Conservation (phyloP, 75 land plant species). For the Gnetum montanum region DNA sequence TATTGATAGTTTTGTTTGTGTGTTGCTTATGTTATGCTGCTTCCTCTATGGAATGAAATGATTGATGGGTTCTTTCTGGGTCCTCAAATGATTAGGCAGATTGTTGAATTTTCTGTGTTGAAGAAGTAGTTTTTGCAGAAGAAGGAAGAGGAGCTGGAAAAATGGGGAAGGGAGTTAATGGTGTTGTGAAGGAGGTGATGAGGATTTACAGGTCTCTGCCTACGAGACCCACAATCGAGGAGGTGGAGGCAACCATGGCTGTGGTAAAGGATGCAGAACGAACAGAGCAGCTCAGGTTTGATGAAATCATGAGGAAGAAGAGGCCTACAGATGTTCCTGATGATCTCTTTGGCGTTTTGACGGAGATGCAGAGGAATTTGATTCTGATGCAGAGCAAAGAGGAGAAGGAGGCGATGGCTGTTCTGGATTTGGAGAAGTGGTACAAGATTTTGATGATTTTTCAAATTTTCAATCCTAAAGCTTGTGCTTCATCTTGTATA, state of each 20-base stretch:
- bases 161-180: too few relatives aligned
- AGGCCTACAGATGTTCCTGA: slow-evolving; percentile 39
- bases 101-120: too few relatives aligned
- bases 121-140: too few relatives aligned
- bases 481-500: too few relatives aligned
- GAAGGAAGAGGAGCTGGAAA: too few relatives aligned
- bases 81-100: too few relatives aligned
- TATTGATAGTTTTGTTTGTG: too few relatives aligned
- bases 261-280: slow-evolving; percentile 25
- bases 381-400: slow-evolving; percentile 25
- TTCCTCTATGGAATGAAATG: too few relatives aligned
- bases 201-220: slow-evolving; percentile 42
- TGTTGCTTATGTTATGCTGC: too few relatives aligned
- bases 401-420: slow-evolving; percentile 40
- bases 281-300: slow-evolving; percentile 19
- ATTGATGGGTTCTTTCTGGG: too few relatives aligned
- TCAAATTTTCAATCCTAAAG: too few relatives aligned
- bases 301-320: slow-evolving; percentile 21
- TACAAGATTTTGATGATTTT: too few relatives aligned
- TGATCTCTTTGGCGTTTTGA: slow-evolving; percentile 42
- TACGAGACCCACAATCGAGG: slow-evolving; percentile 51
- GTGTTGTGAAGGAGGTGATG: slow-evolving; percentile 45
- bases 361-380: slow-evolving; percentile 38
- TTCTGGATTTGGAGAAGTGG: slow-evolving; percentile 40
- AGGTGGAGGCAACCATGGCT: slow-evolving; percentile 39